Evolutionary conservation across 148 eudicot species (phyloP).

Genomic region (Rhododendron kiyosumense): DNA sequence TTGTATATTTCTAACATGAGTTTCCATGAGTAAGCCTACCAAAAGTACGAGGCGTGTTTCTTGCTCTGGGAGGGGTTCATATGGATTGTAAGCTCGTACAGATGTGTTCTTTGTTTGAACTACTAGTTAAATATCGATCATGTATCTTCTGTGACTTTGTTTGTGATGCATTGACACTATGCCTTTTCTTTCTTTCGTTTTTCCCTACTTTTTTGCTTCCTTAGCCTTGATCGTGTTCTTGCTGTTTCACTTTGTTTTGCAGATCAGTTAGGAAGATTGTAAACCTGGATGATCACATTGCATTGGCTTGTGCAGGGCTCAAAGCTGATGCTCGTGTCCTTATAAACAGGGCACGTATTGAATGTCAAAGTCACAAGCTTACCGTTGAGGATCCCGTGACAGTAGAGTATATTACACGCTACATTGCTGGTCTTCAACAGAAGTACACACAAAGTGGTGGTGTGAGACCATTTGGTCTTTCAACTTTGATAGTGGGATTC

Average conservation of each 20-base stretch:
- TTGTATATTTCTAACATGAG: background rate
- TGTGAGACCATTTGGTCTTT: conserved; percentile 97
- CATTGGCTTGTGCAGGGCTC: conserved; percentile 96
- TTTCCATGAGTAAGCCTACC: background rate
- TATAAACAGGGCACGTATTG: conserved; percentile 88
- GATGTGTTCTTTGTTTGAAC: background rate
- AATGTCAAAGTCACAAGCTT: conserved; percentile 93
- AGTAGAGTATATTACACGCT: conserved; percentile 94
- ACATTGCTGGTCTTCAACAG: conserved; percentile 98
- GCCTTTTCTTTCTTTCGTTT: background rate
- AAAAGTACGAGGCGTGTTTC: background rate
- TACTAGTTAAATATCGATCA: background rate
- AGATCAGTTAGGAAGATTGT: conserved; percentile 94
- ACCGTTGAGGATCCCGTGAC: conserved; percentile 96
- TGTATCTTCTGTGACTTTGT: background rate
- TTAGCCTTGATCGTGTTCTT: background rate
- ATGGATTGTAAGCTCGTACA: background rate
- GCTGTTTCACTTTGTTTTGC: conserved; percentile 22
- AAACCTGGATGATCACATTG: conserved; percentile 84
- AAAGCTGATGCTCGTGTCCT: conserved; percentile 99
- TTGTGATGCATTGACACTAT: background rate
- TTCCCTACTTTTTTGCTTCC: background rate
- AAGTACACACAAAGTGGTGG: conserved; percentile 99
- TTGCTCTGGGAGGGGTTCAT: background rate
- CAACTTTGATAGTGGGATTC: conserved; percentile 97